Percentiles rank a stretch among this genome's conserved stretches.
Evolutionary conservation across 75 land plant species (phyloP).

Genomic region (Cunninghamia lanceolata): DNA sequence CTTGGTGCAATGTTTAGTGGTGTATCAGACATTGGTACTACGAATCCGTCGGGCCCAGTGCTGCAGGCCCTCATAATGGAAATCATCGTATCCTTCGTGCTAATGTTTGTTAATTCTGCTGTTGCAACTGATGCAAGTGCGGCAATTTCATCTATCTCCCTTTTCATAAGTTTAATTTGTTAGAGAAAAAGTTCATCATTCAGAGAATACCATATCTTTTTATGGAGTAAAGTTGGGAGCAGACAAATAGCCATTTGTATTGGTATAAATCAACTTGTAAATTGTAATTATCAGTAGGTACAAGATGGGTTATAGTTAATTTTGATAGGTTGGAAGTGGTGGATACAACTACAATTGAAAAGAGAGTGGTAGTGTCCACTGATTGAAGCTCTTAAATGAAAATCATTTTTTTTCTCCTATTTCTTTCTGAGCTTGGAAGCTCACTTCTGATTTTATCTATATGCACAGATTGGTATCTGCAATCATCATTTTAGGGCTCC

Average conservation of each 20-base stretch:
- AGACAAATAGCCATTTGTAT: not conserved
- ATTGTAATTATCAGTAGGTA: too few species aligned
- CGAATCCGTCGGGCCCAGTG: conserved; percentile 56
- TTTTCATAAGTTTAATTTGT: not conserved
- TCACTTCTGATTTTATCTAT: too few species aligned
- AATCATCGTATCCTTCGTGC: conserved; percentile 64
- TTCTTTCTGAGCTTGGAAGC: too few species aligned
- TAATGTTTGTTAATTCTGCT: conserved; percentile 84
- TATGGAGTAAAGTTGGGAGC: not conserved
- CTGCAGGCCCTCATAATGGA: conserved; percentile 71
- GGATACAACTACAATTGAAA: too few species aligned
- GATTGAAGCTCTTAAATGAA: too few species aligned
- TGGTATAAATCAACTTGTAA: not conserved
- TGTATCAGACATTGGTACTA: conserved; percentile 49
- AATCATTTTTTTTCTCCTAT: too few species aligned
- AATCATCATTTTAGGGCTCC: too few species aligned
- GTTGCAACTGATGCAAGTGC: conserved; percentile 89
- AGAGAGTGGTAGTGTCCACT: too few species aligned
- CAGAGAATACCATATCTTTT: not conserved
- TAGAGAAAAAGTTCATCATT: not conserved
- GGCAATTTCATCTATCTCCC: conserved; percentile 28
- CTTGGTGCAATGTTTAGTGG: conserved; percentile 47
- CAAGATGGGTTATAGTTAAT: too few species aligned
- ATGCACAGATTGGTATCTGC: too few species aligned
- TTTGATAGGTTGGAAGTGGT: too few species aligned